A percentile compares a stretch with the other conserved stretches of the same genome.
These are phyloP conservation scores for Penicillium brasilianum DNA, from an alignment of 2,329 filamentous ascomycete species.

Conservation along the genomic window DNA sequence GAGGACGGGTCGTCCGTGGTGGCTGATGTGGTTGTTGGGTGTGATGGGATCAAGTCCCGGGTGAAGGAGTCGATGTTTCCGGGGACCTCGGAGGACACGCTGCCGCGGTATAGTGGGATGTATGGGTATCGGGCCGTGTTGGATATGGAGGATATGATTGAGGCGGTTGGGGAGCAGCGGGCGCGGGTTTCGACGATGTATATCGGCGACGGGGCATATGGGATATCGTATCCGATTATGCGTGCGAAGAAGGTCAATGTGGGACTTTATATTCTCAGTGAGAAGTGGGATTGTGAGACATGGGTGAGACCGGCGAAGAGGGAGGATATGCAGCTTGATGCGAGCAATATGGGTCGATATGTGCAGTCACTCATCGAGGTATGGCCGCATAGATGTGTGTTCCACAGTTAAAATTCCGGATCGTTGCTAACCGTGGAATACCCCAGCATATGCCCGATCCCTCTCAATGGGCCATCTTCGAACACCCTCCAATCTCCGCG, in stretches of 20 bases:
- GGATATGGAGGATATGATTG: conserved; percentile 41
- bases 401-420: too few relatives aligned
- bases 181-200: conserved; percentile 40
- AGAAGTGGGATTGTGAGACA: conserved; percentile 36
- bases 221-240: conserved; percentile 43
- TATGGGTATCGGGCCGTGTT: conserved; percentile 43
- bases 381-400: too few relatives aligned
- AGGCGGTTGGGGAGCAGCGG: conserved; percentile 40
- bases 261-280: conserved; percentile 35
- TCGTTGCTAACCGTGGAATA: background rate
- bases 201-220: conserved; percentile 38
- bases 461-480: conserved; percentile 45
- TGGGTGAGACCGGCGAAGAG: conserved; percentile 39
- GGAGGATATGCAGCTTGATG: conserved; percentile 38
- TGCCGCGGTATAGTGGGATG: conserved; percentile 41
- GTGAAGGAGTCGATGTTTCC: conserved; percentile 38
- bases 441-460: conserved; percentile 37
- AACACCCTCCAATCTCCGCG: conserved; percentile 39
- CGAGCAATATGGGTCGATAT: conserved; percentile 35
- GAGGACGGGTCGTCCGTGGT: conserved; percentile 37
- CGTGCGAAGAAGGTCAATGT: conserved; percentile 41
- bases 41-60: conserved; percentile 43
- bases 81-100: conserved; percentile 20
- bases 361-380: conserved; percentile 37
- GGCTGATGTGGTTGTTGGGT: conserved; percentile 43